These are phyloP conservation scores for Stachybotrys chartarum DNA, from an alignment of 2,329 filamentous ascomycete species.

Conservation along the genomic window DNA sequence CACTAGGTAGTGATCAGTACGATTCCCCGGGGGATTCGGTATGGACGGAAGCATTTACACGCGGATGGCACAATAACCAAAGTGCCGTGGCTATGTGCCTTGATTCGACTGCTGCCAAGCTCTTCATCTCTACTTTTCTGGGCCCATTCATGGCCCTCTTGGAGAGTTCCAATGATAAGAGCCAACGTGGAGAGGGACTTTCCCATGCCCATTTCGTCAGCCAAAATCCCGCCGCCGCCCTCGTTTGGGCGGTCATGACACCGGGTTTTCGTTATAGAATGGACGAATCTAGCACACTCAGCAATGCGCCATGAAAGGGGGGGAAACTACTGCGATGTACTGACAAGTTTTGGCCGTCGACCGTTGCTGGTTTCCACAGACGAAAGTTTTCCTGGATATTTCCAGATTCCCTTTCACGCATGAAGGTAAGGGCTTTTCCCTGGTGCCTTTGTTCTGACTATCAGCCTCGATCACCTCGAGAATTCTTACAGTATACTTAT, in stretches of 20 bases:
- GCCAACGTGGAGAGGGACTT: conserved; percentile 48
- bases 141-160: conserved; percentile 27
- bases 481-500: too few relatives aligned
- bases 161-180: conserved; percentile 34
- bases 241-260: conserved; percentile 16
- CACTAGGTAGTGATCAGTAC: conserved; percentile 13
- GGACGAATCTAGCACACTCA: conserved; percentile 20
- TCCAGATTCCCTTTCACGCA: conserved; percentile 29
- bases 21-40: background rate
- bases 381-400: conserved; percentile 18
- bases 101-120: conserved; percentile 6
- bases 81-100: conserved; percentile 26
- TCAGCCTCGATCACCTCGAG: too few relatives aligned
- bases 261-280: conserved; percentile 32
- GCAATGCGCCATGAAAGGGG: background rate
- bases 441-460: conserved; percentile 23
- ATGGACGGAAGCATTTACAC: conserved; percentile 17
- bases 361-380: conserved; percentile 21
- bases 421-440: conserved; percentile 27
- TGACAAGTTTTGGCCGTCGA: conserved; percentile 19
- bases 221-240: conserved; percentile 40
- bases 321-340: background rate
- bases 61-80: conserved; percentile 37
- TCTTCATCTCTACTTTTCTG: conserved; percentile 10
- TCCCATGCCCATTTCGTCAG: conserved; percentile 56